Base-by-base conservation (phyloP, 257 asterid genomes). In the Solanum corneliomulleri region DNA sequence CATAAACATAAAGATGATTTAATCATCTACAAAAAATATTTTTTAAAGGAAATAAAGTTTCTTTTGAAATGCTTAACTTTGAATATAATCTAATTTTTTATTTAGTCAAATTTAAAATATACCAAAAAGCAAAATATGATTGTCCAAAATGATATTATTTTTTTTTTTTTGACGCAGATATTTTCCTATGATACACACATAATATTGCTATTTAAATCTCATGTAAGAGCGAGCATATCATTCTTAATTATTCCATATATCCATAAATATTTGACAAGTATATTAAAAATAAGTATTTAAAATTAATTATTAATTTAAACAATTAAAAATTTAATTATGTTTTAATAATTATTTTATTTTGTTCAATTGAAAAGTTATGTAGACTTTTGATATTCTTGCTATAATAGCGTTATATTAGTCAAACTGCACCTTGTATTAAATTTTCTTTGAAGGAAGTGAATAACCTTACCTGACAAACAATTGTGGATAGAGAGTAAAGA, bases 191-290 rank as follows among this genome's bases (percentile, higher is more conserved):
- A 62, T 62, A 25, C 82, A 6, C 15, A 25, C 8, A 0, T 6
- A 23, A 74, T 4, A 42, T n/a, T 42, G 18, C 14, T 11, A 35
- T 37, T 5, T 37, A 41, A 75, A 41, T 41, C 0, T 52, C 23
- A 0, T 6, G 4, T 52, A 52, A 1, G 1, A 52, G 62, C 10
- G 1, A 52, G 10, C 2, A 52, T 16, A 1, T 0, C 1, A 10
- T 16, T 52, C 4, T 52, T 52, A 52, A 52, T 37, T 37, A 5
- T 6, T 5, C 7, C 39, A 5, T 4, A 0, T 1, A 6, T 35
- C 7, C 7, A 37, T 37, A 37, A 37, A 37, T 37, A 37, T 37
- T 37, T 37, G 7, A 5, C 0, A 5, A 0, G 0, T 6, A 37
- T 6, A 37, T 1, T 37, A 35, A 35, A 35, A 35, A 1, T 35